Evolutionary conservation across 805 yeast species (phyloP), one percentile per base, ranked within the genome.

Genomic region (Hanseniaspora vineae): DNA sequence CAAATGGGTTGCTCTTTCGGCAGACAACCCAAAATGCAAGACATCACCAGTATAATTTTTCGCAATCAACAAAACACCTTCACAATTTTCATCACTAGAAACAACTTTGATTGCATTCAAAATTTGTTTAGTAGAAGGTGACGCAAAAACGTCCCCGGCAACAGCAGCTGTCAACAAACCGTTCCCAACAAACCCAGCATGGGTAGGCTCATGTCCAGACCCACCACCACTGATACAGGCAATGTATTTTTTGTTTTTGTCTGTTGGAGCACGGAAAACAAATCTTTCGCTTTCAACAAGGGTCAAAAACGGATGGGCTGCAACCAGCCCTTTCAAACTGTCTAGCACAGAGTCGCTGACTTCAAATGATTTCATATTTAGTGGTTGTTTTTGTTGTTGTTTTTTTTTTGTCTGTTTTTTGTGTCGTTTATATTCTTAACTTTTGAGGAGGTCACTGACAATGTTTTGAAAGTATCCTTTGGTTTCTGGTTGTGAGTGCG

Each of bases 1-100:
- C 43, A 77, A 75, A 17, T 83, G 80, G 60, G 81, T 81, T 31
- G 95, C 90, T 55, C 94, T 72, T 62, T 89, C 97, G 2, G 83
- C 88, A 2, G 95, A 94, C 47, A 90, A 69, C 1, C 96, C 96
- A 65, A 90, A 89, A 65, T 89, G 96, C 47, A 89, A 67, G 15
- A 90, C 81, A 66, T 89, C 97, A 32, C 97, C 97, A 3, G 97
- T 89, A 66, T 89, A 89, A 66, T 90, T 89, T 66, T 89, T 89
- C 42, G 86, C 94, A 44, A 89, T 76, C 39, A 89, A 67, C 46
- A 89, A 65, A 6, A 86, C 80, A 31, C 96, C 96, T 29, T 45
- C 43, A 23, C 48, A 45, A 17, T 57, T 56, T 14, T 60, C 33
- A 35, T 56, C 54, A 35, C 58, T 55, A 44, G 55, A 58, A 2